phyloP scores from a whole-genome alignment of 2,329 filamentous ascomycete species.

The Colletotrichum sp. region DNA sequence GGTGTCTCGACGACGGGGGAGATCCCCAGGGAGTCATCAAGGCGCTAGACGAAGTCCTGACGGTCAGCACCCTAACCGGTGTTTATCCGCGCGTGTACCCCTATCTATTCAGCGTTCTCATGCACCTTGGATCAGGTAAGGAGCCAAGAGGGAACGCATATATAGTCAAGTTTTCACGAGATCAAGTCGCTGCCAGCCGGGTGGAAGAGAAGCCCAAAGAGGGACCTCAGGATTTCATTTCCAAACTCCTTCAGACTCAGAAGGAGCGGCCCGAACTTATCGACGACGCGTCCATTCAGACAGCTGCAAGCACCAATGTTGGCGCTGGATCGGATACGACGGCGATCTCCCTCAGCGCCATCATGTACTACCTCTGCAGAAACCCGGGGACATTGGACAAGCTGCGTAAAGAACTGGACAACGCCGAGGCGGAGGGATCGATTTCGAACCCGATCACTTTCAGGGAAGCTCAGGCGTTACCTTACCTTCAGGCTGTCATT shows the following conservation, averaged over 20 bases:
- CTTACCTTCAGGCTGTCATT: slow-evolving; percentile 56
- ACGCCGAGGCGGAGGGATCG: not conserved
- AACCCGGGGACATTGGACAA: slow-evolving; percentile 31
- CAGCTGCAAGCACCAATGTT: slow-evolving; percentile 24
- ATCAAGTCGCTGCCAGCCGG: not conserved
- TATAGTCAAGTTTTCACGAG: not conserved
- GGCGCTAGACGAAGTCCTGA: slow-evolving; percentile 36
- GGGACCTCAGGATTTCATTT: not conserved
- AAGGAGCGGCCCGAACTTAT: slow-evolving; percentile 38
- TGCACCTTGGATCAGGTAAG: accelerated
- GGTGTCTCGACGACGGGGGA: slow-evolving; percentile 49
- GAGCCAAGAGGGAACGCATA: not conserved
- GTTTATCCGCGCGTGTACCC: slow-evolving; percentile 24
- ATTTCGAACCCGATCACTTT: slow-evolving; percentile 25
- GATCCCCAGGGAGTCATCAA: slow-evolving; percentile 48
- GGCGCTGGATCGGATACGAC: slow-evolving; percentile 41
- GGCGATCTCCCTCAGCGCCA: slow-evolving; percentile 32
- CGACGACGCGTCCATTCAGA: slow-evolving; percentile 30
- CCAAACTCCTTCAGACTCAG: accelerated
- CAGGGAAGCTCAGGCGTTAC: slow-evolving; percentile 33
- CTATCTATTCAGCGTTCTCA: not conserved
- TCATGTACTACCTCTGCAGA: slow-evolving; percentile 32
- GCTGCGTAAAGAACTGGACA: slow-evolving; percentile 42
- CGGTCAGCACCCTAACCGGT: slow-evolving; percentile 39
- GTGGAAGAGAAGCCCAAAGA: not conserved